Base-by-base conservation (phyloP, 495 filamentous ascomycete genomes). In the Ramalina peruviana region DNA sequence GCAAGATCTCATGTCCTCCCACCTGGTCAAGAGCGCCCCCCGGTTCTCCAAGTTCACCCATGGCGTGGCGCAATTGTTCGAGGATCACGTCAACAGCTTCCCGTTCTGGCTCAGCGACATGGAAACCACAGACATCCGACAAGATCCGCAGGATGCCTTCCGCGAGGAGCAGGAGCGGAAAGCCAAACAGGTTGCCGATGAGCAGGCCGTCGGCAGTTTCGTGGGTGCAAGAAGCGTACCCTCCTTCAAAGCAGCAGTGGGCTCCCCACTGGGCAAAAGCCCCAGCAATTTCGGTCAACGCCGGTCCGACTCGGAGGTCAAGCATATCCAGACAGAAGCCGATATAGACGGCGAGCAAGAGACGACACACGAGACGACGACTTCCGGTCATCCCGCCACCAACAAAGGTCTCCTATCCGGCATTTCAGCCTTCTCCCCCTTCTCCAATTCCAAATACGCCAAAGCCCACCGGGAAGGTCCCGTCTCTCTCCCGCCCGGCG, bases 21-120 rank as follows among this genome's bases (percentile, higher is more conserved):
- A 98, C 60, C 76, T 98, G 15, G 84, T 98, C 43, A 88, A 92
- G 63, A 79, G 85, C 45, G 82, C 83, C 3, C 85, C 89, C 3
- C 78, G 86, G 20, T 98, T 98, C 67, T 94, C 87, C 38, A 98
- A 98, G 61, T 97, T 97, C 58, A 84, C 90, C 19, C 92, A 98
- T 56, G 92, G 93, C 51, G 80, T 93, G 2, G 88, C 89, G 12
- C 78, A 80, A 36, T 71, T 97, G 7, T 97, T 95, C 58, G 93
- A 97, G 52, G 93, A 97, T 61, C 72, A 94, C 60, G 90, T 98
- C 63, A 97, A 97, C 67, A 86, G 75, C 50, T 80, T 98, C 50
- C 92, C 92, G 4, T 95, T 97, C 72, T 98, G 92, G 92, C 77
- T 96, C 3, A 75, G 81, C 51, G 85, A 89, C 47, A 68, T 96